Base-by-base conservation (phyloP, 257 asterid species). In the Jaltomata sinuosa region DNA sequence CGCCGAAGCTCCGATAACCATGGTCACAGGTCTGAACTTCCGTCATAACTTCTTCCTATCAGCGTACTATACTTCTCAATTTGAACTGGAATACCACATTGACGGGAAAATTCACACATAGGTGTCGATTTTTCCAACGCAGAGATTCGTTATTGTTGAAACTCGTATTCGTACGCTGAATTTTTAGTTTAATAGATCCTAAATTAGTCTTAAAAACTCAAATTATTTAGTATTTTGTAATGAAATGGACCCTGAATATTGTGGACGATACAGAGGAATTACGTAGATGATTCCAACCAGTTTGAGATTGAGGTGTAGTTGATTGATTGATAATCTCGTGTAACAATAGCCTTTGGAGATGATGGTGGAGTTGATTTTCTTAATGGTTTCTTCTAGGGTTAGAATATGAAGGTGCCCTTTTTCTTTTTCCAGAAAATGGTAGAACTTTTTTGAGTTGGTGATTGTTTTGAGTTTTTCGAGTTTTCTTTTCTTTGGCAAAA, bases 21-120 rank as follows among this genome's bases (percentile, higher is more conserved):
- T 85, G 87, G 65, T 68, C 8, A 85, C 87, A 71, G 87, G 87
- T 85, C 57, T 11, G 80, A 54, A 65, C 65, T 50, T 57, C 32
- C 18, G 57, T 38, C 38, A 53, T 72, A 84, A 25, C 22, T 80
- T 14, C 50, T 55, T 57, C 61, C 1, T 72, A 27, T 11, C 65
- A 22, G 42, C 69, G 19, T 42, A 76, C 15, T 62, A 8, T 64
- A 21, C 40, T 38, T 65, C n/a, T 49, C 42, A 27, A 77, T 77
- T 49, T 27, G 6, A 77, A 77, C 38, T 77, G 7, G 49, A 49
- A 49, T 27, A 18, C 81, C 59, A 74, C 81, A 49, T 77, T 77
- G 27, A 77, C 16, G 45, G 34, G 57, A 15, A 45, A 74, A 74
- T 42, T 72, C 57, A 72, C 12, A 2, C 57, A 42, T 42, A 22